Base-by-base conservation (phyloP, 805 yeast genomes). In the Kregervanrija pseudodelftensis region DNA sequence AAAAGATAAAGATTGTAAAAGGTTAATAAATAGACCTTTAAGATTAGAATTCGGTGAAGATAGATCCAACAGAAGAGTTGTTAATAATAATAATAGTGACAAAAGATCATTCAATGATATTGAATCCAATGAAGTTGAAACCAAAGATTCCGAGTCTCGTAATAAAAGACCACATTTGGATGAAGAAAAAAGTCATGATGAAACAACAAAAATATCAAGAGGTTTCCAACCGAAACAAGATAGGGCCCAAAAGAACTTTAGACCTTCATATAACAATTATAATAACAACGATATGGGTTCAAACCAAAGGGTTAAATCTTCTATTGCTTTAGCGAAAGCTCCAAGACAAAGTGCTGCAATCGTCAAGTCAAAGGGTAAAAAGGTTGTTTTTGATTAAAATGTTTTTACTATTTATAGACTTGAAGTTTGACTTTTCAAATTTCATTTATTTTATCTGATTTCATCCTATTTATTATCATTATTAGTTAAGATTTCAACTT, bases 41-140 rank as follows among this genome's bases (percentile, higher is more conserved):
- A 75, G 96, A 65, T 70, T 91, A 73, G 98, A 93, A 64, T 91
- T 69, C 57, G 99, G 99, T 52, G 96, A 93, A 66, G 98, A 91
- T 61, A 76, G 99, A 66, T 82, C 95, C 37, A 50, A 59, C 49
- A 49, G 67, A 55, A 56, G 58, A 51, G 63, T 57, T 30, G 49
- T 49, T n/a, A 41, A 35, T 28, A 40, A 15, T 17, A 28, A 17
- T 13, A 41, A 33, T 11, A 33, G 17, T 11, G 37, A 15, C 35
- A 55, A 49, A 43, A 47, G 57, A 47, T 47, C 49, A 8, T 30
- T 34, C 14, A 14, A 36, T 11, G 43, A 41, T 12, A 41, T 7
- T 22, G 28, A 22, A 22, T 22, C 28, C 28, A 22, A 22, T 32
- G 13, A 32, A 32, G 33, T 11, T 32, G 33, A 11, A 32, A 11